Evolutionary conservation across 139 green algal genomes (phyloP), one percentile per base, ranked within the genome.

Genomic region (Tetradesmus obliquus): DNA sequence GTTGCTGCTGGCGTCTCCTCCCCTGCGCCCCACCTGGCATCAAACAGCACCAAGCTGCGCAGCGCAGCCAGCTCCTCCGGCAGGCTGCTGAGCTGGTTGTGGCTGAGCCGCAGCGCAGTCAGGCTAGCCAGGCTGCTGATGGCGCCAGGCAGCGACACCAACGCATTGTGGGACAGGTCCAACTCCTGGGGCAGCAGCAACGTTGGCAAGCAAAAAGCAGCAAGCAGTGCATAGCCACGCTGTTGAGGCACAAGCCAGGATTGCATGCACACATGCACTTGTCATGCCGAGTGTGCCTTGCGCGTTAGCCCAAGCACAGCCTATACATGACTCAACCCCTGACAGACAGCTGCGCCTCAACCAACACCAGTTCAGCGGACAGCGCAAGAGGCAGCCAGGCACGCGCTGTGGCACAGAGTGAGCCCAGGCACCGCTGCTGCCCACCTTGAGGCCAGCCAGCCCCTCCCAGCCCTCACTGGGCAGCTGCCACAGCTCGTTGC

Each of bases 401-500:
- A 45, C 32, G 32, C 32, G 32, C 32, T 45, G 32, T 45, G 32
- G 32, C 32, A 45, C 32, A 45, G 32, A 45, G 32, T 45, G 32
- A 45, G 32, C 32, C 32, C 32, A 79, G 17, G 71, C 71, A 79
- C 17, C 22, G 72, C 72, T 51, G 22, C 72, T 81, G n/a, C 54
- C 2, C 53, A 90, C 86, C 86, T 90, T 58, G 22, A 90, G 53
- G 19, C 86, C 53, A 17, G 10, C 7, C 17, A 90, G 32, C 5
- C 12, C 71, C 69, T 90, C 32, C 86, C 86, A 90, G 69, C 86
- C 69, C 5, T 72, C 19, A 20, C 19, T 55, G 13, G 86, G 86
- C 71, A 90, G 55, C 71, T 71, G 71, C 71, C 51, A 71, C 69
- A 90, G 20, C 66, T 90, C 86, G 22, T 90, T 90, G 86, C 8